These are phyloP conservation scores for Acanthamoeba divionensis DNA, from an alignment of 208 protist species.

Conservation along the genomic window DNA sequence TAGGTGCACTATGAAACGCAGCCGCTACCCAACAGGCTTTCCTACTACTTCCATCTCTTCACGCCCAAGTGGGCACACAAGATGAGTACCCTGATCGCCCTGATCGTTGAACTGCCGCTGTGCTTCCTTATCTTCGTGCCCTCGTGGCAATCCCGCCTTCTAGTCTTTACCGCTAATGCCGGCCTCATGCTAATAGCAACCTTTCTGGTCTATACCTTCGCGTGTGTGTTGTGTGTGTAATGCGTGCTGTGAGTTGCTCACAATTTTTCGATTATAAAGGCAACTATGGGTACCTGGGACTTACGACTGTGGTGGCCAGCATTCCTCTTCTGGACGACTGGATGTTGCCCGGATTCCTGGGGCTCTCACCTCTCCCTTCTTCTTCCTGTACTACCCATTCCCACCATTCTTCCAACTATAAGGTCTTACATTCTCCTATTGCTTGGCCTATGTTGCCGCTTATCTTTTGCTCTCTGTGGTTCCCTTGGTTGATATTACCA, in stretches of 20 bases:
- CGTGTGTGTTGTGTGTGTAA: not conserved
- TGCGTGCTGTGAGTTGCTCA: not conserved
- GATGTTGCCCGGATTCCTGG: slow-evolving; percentile 5
- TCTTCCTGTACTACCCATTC: not conserved
- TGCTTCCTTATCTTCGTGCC: slow-evolving; percentile 10
- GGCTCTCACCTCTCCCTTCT: not conserved
- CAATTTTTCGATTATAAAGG: not conserved
- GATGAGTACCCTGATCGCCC: not conserved
- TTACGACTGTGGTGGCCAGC: not conserved
- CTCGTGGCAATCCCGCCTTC: not conserved
- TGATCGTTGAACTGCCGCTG: not conserved
- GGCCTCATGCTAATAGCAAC: slow-evolving; percentile 19
- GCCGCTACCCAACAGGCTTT: slow-evolving; percentile 8
- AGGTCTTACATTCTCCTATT: not conserved
- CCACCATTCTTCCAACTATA: not conserved
- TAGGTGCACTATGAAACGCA: slow-evolving; percentile 39
- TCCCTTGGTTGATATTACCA: not conserved
- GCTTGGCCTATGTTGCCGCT: not conserved
- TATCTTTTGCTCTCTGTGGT: slow-evolving; percentile 5
- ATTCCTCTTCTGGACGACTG: slow-evolving; percentile 21
- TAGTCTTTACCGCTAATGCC: not conserved
- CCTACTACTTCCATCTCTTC: slow-evolving; percentile 10
- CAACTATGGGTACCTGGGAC: not conserved
- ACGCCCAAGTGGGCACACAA: not conserved
- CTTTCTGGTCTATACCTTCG: not conserved